Percentiles rank a stretch among this genome's conserved stretches.
Conservation (phyloP, 2,329 filamentous ascomycete species). For the Diaporthe batatas region DNA sequence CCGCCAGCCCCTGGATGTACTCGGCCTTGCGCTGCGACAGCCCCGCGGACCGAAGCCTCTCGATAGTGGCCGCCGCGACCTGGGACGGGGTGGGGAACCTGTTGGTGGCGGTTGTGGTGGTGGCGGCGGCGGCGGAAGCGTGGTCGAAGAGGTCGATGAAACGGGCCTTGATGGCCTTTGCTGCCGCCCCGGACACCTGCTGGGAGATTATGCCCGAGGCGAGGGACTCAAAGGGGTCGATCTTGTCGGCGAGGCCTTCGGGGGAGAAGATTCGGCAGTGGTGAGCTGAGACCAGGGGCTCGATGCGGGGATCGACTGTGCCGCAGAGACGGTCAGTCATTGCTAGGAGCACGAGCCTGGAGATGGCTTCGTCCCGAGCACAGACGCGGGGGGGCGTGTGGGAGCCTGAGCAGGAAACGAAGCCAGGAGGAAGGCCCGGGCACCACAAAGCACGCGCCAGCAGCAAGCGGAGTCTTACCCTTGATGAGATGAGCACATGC, state of each 20-base stretch:
- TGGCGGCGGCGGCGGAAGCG: neutral
- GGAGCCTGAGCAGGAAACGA: neutral
- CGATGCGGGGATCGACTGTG: conserved; percentile 77
- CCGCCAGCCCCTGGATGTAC: conserved; percentile 88
- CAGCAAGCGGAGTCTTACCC: neutral
- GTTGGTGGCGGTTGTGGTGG: conserved; percentile 28
- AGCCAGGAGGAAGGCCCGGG: neutral
- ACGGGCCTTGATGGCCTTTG: conserved; percentile 87
- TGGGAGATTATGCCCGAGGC: conserved; percentile 93
- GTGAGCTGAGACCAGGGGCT: conserved; percentile 78
- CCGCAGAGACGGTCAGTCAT: neutral
- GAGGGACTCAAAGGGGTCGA: conserved; percentile 90
- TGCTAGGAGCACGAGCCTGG: neutral
- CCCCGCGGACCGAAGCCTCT: conserved; percentile 83
- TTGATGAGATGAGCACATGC: conserved; percentile 81
- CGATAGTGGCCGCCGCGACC: conserved; percentile 74
- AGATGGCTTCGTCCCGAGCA: neutral
- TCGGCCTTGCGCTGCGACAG: conserved; percentile 96
- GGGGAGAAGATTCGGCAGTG: conserved; percentile 85
- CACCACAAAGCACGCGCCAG: neutral
- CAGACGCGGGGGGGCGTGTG: neutral
- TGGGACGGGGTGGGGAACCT: conserved; percentile 82
- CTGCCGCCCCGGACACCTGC: conserved; percentile 94
- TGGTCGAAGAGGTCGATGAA: conserved; percentile 80
- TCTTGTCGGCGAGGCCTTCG: conserved; percentile 82